These are phyloP conservation scores for Mycosphaerella sp. DNA, from an alignment of 2,329 filamentous ascomycete genomes.

Conservation along the genomic window DNA sequence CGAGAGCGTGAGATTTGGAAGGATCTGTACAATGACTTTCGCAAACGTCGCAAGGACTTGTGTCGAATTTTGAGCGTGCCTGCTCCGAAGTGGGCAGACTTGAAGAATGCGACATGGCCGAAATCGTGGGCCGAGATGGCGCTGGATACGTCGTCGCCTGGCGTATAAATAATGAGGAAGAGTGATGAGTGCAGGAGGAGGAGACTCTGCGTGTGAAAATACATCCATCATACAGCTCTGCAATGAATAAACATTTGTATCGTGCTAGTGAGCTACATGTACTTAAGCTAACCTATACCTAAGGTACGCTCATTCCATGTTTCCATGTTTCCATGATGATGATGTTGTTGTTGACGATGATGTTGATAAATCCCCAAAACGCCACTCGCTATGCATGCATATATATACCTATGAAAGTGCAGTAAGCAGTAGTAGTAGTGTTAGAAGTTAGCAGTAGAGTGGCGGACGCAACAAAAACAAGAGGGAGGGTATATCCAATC, in stretches of 20 bases:
- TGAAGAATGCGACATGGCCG: constrained; percentile 19
- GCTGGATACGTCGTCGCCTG: not conserved
- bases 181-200: too few relatives aligned
- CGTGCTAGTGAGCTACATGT: too few relatives aligned
- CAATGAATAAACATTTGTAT: too few relatives aligned
- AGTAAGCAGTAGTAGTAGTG: too few relatives aligned
- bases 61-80: constrained; percentile 31
- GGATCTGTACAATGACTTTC: constrained; percentile 41
- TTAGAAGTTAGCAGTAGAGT: too few relatives aligned
- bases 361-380: not conserved
- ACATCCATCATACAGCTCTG: too few relatives aligned
- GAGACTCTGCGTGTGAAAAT: too few relatives aligned
- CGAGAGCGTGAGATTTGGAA: constrained; percentile 41
- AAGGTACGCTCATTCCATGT: not conserved
- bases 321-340: too few relatives aligned
- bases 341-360: constrained; percentile 1
- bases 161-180: too few relatives aligned
- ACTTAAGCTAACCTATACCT: too few relatives aligned
- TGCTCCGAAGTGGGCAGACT: constrained; percentile 27
- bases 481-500: too few relatives aligned
- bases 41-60: constrained; percentile 37
- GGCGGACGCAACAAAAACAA: too few relatives aligned
- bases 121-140: constrained; percentile 4
- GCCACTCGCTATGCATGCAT: not conserved
- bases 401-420: not conserved